Evolutionary conservation across 78 protist species (phyloP).

Genomic region (Cavenderia fasciculata): DNA sequence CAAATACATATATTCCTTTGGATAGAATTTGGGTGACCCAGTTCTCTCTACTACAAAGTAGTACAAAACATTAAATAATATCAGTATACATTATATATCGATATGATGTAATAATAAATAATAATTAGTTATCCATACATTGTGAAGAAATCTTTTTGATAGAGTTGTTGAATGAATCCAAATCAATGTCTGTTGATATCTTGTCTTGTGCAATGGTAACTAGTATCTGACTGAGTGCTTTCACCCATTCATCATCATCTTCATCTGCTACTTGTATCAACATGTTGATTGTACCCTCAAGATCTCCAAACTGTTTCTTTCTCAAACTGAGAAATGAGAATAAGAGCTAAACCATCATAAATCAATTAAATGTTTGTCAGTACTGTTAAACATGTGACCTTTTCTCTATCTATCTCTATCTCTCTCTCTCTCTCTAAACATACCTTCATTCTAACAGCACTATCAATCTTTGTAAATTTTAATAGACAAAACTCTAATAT

Average conservation of each 20-base stretch:
- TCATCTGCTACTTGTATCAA: conserved; percentile 43
- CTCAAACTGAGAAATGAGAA: conserved; percentile 52
- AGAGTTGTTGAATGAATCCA: conserved; percentile 20
- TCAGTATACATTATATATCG: background rate
- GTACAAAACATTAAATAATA: background rate
- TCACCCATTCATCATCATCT: conserved; percentile 70
- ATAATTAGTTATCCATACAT: conserved; percentile 7
- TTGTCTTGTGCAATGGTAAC: conserved; percentile 21
- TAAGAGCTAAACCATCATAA: conserved; percentile 3
- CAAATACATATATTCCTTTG: conserved; percentile 57
- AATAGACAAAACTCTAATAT: conserved; percentile 46
- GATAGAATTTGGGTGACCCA: conserved; percentile 39
- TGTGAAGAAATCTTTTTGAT: conserved; percentile 14
- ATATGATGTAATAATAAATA: background rate
- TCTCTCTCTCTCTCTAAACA: background rate
- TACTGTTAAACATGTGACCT: background rate
- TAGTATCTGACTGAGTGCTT: conserved; percentile 42
- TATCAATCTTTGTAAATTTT: conserved; percentile 64
- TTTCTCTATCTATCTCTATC: background rate
- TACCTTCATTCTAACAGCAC: conserved; percentile 33
- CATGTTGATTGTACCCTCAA: conserved; percentile 40
- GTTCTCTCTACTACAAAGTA: conserved; percentile 35
- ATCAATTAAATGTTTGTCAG: background rate
- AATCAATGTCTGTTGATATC: conserved; percentile 17
- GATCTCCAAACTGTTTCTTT: conserved; percentile 55